A percentile compares a stretch with the other conserved stretches of the same genome.
Conservation (phyloP, 176 grass and related monocot species). For the Oryza rufipogon region DNA sequence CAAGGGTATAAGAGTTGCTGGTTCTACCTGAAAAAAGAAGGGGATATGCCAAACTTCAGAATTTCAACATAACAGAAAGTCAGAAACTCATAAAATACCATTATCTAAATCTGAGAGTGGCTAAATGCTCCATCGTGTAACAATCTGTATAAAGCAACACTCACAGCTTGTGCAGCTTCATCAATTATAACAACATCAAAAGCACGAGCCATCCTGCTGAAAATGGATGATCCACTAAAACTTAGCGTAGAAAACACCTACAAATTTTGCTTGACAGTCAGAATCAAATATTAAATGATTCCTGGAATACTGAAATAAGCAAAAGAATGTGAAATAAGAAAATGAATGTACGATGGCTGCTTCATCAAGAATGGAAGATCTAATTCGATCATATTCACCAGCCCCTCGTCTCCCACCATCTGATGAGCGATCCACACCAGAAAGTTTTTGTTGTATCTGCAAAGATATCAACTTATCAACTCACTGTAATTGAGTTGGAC, state of each 20-base stretch:
- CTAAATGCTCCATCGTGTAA: slow-evolving; percentile 32
- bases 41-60: slow-evolving; percentile 34
- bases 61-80: slow-evolving; percentile 37
- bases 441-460: slow-evolving; percentile 86
- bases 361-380: slow-evolving; percentile 86
- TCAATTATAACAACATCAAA: slow-evolving; percentile 99
- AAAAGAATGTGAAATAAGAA: slow-evolving; percentile 38
- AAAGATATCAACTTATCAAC: slow-evolving; percentile 45
- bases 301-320: slow-evolving; percentile 23
- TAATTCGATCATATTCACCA: slow-evolving; percentile 72
- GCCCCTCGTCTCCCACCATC: slow-evolving; percentile 60
- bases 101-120: slow-evolving; percentile 14
- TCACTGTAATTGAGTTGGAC: slow-evolving; percentile 40
- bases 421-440: slow-evolving; percentile 59
- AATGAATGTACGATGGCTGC: slow-evolving; percentile 74
- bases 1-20: slow-evolving; percentile 57
- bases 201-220: slow-evolving; percentile 76
- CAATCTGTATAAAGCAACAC: slow-evolving; percentile 30
- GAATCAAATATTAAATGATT: slow-evolving; percentile 28
- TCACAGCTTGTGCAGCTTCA: slow-evolving; percentile 99
- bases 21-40: slow-evolving; percentile 74
- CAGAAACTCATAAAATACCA: neutral
- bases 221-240: slow-evolving; percentile 86
- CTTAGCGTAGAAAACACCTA: slow-evolving; percentile 99
- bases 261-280: slow-evolving; percentile 36